Conservation (phyloP, 108 stramenopile genomes). For the Stephanodiscus triporus region DNA sequence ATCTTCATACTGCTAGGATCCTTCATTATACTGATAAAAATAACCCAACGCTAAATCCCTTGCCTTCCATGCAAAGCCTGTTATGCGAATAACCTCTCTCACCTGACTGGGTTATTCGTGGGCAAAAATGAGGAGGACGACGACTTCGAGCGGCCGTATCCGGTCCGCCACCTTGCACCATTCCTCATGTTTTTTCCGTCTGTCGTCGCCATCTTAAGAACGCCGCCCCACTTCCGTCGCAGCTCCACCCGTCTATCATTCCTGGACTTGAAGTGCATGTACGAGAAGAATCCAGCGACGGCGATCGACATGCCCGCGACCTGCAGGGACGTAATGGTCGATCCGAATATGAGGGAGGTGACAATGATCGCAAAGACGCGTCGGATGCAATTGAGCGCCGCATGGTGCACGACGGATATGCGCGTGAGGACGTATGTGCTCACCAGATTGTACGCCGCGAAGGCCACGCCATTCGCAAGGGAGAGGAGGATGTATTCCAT, state of each 20-base stretch:
- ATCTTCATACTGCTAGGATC: not conserved
- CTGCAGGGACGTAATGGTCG: conserved; percentile 56
- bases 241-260: conserved; percentile 28
- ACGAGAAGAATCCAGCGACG: conserved; percentile 65
- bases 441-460: conserved; percentile 77
- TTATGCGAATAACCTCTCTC: not conserved
- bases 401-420: conserved; percentile 82
- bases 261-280: conserved; percentile 50
- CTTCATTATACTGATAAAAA: not conserved
- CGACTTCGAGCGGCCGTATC: not conserved
- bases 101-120: not conserved
- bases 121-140: conserved; percentile 1
- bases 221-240: conserved; percentile 33
- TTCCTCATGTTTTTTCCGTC: not conserved
- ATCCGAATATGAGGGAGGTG: conserved; percentile 70
- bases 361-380: conserved; percentile 81
- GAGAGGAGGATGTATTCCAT: conserved; percentile 47
- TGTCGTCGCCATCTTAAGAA: conserved; percentile 8
- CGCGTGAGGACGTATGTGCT: conserved; percentile 70
- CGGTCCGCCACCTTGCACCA: not conserved
- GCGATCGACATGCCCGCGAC: conserved; percentile 58
- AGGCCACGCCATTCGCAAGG: conserved; percentile 73
- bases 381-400: conserved; percentile 83
- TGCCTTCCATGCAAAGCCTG: too few relatives aligned
- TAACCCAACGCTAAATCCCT: too few relatives aligned